phyloP scores from a whole-genome alignment of 768 basidiomycete species.

The Russula vinacea region DNA sequence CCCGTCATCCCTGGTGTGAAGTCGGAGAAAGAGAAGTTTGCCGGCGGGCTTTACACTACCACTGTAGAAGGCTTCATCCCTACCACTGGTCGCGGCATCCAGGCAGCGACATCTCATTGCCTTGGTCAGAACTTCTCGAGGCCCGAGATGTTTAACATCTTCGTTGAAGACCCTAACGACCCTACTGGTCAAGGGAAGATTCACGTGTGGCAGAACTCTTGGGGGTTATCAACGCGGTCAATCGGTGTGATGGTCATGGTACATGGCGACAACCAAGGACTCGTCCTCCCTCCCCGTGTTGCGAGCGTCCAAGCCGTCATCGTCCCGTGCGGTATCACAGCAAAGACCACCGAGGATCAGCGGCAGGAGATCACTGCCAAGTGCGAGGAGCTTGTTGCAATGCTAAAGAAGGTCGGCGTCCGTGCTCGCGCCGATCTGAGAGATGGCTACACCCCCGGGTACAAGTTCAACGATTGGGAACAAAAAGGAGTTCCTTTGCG shows the following conservation, averaged over 20 bases:
- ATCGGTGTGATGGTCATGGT: conserved; percentile 99
- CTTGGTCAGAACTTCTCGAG: conserved; percentile 98
- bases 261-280: conserved; percentile 95
- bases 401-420: conserved; percentile 67
- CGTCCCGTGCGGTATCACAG: conserved; percentile 93
- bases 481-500: conserved; percentile 98
- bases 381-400: conserved; percentile 73
- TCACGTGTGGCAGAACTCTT: conserved; percentile 97
- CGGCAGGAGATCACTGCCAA: conserved; percentile 68
- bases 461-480: conserved; percentile 99
- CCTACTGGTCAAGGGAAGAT: conserved; percentile 62
- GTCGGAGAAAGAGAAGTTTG: conserved; percentile 99
- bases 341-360: conserved; percentile 67
- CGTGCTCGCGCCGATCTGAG: conserved; percentile 87
- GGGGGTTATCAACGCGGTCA: conserved; percentile 94
- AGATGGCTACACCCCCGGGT: conserved; percentile 96
- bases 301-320: conserved; percentile 89
- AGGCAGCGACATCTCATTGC: conserved; percentile 96
- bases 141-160: conserved; percentile 96
- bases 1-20: conserved; percentile 97
- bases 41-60: conserved; percentile 96
- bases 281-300: conserved; percentile 96
- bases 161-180: conserved; percentile 90
- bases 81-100: conserved; percentile 94
- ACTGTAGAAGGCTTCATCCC: conserved; percentile 98